Base-by-base conservation (phyloP, 225 moss, liverwort and hornwort species). In the Bryum argenteum region DNA sequence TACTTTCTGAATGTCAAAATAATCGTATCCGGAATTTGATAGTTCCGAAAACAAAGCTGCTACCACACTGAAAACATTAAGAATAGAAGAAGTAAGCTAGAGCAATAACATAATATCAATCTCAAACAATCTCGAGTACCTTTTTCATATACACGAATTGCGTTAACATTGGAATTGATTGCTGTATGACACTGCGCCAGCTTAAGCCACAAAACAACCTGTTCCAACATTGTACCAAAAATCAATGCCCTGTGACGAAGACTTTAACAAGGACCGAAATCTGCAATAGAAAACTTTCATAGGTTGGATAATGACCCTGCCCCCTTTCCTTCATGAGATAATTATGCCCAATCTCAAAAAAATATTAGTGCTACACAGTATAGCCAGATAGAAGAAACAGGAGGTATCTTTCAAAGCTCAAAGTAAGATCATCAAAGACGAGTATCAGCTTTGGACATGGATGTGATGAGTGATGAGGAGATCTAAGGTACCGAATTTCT, bases 151-250 rank as follows among this genome's bases (percentile, higher is more conserved):
- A 91, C 84, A 61, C 72, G 84, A 74, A 89, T 88, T 59, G 94
- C 94, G 87, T 84, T 82, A 41, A 42, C 74, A 60, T 66, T 70
- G 40, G 82, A 83, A 63, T 85, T 67, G 20, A 86, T 26, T 15
- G 91, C 84, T 72, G 81, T 81, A 65, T 94, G 85, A 73, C 91
- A 94, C 58, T 92, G 86, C 69, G 92, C 94, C 72, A 98, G 72
- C 71, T 94, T 98, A 22, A 92, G 81, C 81, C 88, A 88, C 71
- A 93, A 81, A 24, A 83, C 77, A 41, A 87, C 90, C 94, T 94
- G 88, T 62, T 66, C 11, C 70, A 60, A 76, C 70, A 73, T 52
- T 53, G 16, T 41, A 71, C 54, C 43, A 67, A 69, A 10, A 54
- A 54, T 79, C 28, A 76, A 60, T 54, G 59, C 44, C 38, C 43